Percentiles rank a stretch among this genome's conserved stretches.
Conservation (phyloP, 345 rosid genomes). For the Heritiera littoralis region DNA sequence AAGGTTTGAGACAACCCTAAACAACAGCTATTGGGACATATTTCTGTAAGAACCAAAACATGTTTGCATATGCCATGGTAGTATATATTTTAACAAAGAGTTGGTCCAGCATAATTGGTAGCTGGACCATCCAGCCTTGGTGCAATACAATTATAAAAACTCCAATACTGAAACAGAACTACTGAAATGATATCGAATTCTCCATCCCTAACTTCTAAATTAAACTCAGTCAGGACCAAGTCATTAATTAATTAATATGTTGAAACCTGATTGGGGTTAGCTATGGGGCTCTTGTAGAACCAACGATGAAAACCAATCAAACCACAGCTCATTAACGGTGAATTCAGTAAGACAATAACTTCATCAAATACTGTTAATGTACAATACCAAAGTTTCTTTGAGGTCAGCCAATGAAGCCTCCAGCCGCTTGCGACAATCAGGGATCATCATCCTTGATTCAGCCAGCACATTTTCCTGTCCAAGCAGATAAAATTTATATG, state of each 20-base stretch:
- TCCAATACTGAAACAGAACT: slow-evolving; percentile 7
- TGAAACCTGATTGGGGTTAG: not conserved
- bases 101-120: not conserved
- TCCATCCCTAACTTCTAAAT: not conserved
- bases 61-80: not conserved
- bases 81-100: not conserved
- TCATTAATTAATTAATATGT: not conserved
- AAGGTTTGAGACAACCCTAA: not conserved
- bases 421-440: slow-evolving; percentile 84
- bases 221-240: not conserved
- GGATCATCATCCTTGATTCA: slow-evolving; percentile 98
- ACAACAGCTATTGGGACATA: not conserved
- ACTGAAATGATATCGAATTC: not conserved
- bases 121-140: not conserved
- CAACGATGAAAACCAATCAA: not conserved
- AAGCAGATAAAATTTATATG: slow-evolving; percentile 22
- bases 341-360: not conserved
- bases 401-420: slow-evolving; percentile 78
- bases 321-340: slow-evolving; percentile 13
- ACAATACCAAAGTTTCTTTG: slow-evolving; percentile 70
- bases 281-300: slow-evolving; percentile 3
- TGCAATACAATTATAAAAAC: not conserved
- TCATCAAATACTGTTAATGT: not conserved
- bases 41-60: not conserved
- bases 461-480: slow-evolving; percentile 91